Conservation (phyloP, 306 rosid genomes). For the Lathyrus sativus region DNA sequence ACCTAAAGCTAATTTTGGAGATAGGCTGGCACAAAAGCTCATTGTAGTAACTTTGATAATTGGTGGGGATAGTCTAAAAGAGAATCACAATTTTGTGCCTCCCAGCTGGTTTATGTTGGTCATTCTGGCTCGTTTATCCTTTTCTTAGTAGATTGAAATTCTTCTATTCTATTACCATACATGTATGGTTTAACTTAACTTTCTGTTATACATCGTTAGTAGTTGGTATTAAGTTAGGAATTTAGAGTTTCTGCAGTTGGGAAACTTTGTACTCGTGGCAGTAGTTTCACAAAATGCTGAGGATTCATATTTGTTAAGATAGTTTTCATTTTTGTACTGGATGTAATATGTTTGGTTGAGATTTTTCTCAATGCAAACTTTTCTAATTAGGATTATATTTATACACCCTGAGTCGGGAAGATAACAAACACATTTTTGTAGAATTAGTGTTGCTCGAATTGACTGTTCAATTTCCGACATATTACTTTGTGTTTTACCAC, state of each 20-base stretch:
- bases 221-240: background rate
- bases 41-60: background rate
- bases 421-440: constrained; percentile 23
- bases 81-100: background rate
- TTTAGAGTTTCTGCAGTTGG: background rate
- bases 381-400: too few species aligned
- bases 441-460: constrained; percentile 23
- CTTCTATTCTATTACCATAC: background rate
- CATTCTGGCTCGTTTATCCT: background rate
- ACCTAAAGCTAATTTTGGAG: background rate
- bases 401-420: background rate
- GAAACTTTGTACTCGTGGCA: too few species aligned
- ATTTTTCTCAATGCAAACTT: too few species aligned
- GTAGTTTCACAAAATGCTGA: too few species aligned
- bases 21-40: background rate
- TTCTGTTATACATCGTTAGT: background rate
- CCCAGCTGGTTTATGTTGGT: background rate
- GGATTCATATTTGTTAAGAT: too few species aligned
- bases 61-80: background rate
- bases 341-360: too few species aligned
- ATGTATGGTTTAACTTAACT: background rate
- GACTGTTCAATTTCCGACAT: constrained; percentile 14
- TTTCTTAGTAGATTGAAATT: background rate
- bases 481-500: constrained; percentile 19
- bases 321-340: too few species aligned